phyloP scores from a whole-genome alignment of 2,329 filamentous ascomycete species.

The Chalaropsis ovoidea region DNA sequence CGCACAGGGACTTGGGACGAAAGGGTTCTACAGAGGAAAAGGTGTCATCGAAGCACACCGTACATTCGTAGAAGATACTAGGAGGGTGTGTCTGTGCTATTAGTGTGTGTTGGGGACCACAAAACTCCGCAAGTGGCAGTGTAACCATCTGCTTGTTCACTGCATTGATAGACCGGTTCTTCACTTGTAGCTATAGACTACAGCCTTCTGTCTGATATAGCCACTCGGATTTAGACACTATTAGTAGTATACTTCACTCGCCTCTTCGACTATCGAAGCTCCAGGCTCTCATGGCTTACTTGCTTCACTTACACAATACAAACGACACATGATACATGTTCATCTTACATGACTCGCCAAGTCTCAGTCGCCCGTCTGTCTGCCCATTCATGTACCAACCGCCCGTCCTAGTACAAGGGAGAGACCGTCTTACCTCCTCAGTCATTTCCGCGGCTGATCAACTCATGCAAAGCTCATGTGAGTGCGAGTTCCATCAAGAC shows the following conservation, averaged over 20 bases:
- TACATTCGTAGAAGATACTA: neutral
- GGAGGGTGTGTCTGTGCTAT: neutral
- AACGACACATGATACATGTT: neutral
- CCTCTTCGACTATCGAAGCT: neutral
- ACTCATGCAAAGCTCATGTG: neutral
- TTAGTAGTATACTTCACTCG: neutral
- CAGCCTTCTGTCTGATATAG: neutral
- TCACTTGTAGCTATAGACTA: neutral
- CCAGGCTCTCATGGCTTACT: neutral
- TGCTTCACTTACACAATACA: neutral
- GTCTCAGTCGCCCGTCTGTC: neutral
- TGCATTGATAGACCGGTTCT: neutral
- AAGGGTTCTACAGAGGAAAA: neutral
- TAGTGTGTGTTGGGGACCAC: too few relatives aligned
- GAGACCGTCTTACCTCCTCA: neutral
- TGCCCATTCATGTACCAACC: neutral
- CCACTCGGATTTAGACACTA: neutral
- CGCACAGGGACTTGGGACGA: neutral
- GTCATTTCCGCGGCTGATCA: neutral
- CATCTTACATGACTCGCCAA: neutral
- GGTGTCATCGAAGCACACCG: too few relatives aligned
- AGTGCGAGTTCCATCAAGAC: neutral
- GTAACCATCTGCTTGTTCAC: neutral
- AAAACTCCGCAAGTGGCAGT: neutral
- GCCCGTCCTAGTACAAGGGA: neutral